These are phyloP conservation scores for Tetracladium maxilliforme DNA, from an alignment of 2,329 filamentous ascomycete species.

Conservation along the genomic window DNA sequence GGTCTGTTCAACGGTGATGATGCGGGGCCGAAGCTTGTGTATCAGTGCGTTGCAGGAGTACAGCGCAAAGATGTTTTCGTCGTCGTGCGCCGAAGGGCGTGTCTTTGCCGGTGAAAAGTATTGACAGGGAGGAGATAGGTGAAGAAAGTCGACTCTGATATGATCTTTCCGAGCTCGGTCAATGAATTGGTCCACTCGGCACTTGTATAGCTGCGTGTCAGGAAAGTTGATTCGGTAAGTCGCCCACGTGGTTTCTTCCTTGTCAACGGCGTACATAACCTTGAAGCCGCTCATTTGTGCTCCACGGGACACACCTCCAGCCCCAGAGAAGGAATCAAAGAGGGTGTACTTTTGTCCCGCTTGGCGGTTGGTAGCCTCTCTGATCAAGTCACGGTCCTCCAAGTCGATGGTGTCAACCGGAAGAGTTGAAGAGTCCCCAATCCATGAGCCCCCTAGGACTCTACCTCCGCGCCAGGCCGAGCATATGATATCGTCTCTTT, in stretches of 20 bases:
- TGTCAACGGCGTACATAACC: constrained; percentile 50
- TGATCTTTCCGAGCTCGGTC: constrained; percentile 7
- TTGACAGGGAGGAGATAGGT: constrained; percentile 68
- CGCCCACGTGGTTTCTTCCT: constrained; percentile 34
- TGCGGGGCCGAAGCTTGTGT: constrained; percentile 40
- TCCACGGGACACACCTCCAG: constrained; percentile 55
- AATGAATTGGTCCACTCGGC: constrained; percentile 34
- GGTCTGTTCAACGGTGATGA: constrained; percentile 71
- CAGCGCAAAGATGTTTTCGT: constrained; percentile 48
- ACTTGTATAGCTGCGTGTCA: constrained; percentile 26
- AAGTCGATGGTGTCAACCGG: no score
- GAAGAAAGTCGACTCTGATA: constrained; percentile 48
- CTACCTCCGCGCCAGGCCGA: no score
- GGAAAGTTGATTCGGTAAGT: constrained; percentile 48
- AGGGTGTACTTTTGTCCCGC: neutral
- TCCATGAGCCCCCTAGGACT: no score
- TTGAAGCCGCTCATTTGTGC: constrained; percentile 42
- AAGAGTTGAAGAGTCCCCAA: no score
- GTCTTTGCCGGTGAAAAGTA: constrained; percentile 63
- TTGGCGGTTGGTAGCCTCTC: neutral
- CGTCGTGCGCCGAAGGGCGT: constrained; percentile 38
- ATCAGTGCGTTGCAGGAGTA: constrained; percentile 41
- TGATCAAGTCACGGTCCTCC: no score
- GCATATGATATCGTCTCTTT: no score
- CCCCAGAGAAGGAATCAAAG: constrained; percentile 38